phyloP scores from a whole-genome alignment of 208 protist genomes.

The Naegleria gruberi region DNA sequence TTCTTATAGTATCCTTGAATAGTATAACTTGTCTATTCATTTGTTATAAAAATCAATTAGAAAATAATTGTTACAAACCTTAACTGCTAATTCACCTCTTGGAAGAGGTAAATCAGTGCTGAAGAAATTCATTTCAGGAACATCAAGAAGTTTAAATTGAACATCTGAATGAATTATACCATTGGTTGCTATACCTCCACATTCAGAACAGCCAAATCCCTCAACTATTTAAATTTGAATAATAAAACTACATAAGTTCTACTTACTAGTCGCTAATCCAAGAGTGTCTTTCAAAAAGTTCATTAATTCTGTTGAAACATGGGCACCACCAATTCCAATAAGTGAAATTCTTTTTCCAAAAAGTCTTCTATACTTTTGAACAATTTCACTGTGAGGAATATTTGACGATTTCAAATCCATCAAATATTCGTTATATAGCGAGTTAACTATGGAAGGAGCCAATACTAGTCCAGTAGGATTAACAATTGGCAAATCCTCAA shows the following conservation, averaged over 20 bases:
- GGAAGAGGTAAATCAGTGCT: slow-evolving; percentile 36
- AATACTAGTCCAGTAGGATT: background rate
- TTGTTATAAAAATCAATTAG: too few relatives aligned
- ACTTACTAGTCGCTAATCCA: background rate
- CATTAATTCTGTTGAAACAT: slow-evolving; percentile 19
- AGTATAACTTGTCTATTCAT: slow-evolving; percentile 21
- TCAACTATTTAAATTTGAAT: background rate
- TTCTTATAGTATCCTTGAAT: slow-evolving; percentile 63
- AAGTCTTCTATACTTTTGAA: background rate
- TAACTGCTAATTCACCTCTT: slow-evolving; percentile 51
- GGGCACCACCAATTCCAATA: background rate
- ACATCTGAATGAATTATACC: background rate
- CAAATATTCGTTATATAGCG: background rate
- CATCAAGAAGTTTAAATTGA: slow-evolving; percentile 54
- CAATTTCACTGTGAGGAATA: background rate
- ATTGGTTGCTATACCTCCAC: background rate
- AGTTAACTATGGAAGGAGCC: background rate
- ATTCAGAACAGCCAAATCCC: background rate
- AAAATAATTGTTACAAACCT: slow-evolving; percentile 27
- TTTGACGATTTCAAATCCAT: too few relatives aligned
- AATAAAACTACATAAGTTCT: too few relatives aligned
- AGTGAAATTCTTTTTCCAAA: background rate
- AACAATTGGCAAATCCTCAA: background rate
- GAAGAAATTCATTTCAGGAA: slow-evolving; percentile 60
- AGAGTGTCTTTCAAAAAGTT: slow-evolving; percentile 20